Evolutionary conservation across 768 basidiomycete species (phyloP).

Genomic region (Mycena chlorophos): DNA sequence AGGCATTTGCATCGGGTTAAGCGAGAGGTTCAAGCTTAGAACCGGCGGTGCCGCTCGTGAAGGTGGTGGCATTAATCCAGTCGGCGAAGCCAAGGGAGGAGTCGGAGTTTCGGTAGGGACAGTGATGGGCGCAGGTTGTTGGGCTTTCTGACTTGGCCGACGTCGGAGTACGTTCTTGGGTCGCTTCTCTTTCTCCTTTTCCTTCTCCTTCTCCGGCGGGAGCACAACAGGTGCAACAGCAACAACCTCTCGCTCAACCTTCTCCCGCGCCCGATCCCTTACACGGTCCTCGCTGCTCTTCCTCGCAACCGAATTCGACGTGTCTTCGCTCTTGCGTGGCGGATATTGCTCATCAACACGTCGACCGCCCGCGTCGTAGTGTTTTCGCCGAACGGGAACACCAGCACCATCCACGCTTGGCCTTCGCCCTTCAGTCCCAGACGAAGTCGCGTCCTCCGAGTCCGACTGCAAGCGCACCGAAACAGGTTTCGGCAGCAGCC

Average conservation of each 20-base stretch:
- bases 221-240: conserved; percentile 10
- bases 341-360: not conserved
- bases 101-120: not conserved
- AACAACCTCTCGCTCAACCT: conserved; percentile 21
- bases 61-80: not conserved
- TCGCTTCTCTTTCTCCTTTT: conserved; percentile 30
- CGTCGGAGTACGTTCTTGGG: conserved; percentile 27
- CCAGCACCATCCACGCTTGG: not conserved
- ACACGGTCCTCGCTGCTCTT: conserved; percentile 1
- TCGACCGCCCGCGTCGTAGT: not conserved
- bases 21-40: conserved; percentile 17
- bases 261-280: conserved; percentile 27
- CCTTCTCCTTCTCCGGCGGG: conserved; percentile 17
- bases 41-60: conserved; percentile 9
- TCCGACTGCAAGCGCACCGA: conserved; percentile 2
- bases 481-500: conserved; percentile 17
- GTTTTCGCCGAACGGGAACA: not conserved
- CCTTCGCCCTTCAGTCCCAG: not conserved
- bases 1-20: conserved; percentile 12
- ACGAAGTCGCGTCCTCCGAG: conserved; percentile 7
- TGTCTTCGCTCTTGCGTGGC: not conserved
- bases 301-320: not conserved
- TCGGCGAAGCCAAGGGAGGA: conserved; percentile 1
- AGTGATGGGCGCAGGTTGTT: too few relatives aligned
- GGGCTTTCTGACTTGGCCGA: conserved; percentile 14